phyloP scores from a whole-genome alignment of 495 filamentous ascomycete genomes.

The Xylaria castorea region DNA sequence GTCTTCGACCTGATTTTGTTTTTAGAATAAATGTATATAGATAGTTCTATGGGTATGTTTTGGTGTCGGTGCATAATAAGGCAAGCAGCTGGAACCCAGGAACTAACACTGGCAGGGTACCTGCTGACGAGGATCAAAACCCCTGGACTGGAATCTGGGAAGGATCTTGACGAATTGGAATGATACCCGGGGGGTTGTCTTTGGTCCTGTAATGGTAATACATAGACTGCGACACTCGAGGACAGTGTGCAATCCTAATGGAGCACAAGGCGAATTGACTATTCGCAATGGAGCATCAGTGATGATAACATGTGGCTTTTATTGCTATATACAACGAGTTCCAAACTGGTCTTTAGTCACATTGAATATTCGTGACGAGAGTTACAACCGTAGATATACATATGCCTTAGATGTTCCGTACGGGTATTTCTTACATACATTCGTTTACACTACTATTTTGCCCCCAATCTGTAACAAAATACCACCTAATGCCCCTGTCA shows the following conservation, averaged over 20 bases:
- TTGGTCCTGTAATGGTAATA: constrained; percentile 28
- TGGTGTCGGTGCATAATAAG: constrained; percentile 21
- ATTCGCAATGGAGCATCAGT: neutral
- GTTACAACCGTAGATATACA: neutral
- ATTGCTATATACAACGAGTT: neutral
- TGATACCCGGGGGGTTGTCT: constrained; percentile 28
- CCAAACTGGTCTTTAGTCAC: neutral
- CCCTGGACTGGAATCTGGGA: constrained; percentile 11
- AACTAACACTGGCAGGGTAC: neutral
- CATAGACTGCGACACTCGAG: constrained; percentile 24
- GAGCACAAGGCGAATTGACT: constrained; percentile 17
- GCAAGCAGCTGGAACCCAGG: constrained; percentile 10
- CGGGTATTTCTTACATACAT: neutral
- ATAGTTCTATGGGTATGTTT: constrained; percentile 17
- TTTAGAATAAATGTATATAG: constrained; percentile 32
- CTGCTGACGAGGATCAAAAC: neutral
- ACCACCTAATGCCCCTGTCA: constrained; percentile 4
- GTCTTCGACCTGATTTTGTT: constrained; percentile 14
- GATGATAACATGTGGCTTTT: neutral
- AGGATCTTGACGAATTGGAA: constrained; percentile 24
- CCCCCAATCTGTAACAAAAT: neutral
- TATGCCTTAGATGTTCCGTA: neutral
- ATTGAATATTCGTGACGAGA: neutral
- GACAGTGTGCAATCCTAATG: constrained; percentile 28
- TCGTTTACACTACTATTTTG: neutral